Base-by-base conservation (phyloP, 768 basidiomycete genomes). In the Hortiboletus flavorubellus region DNA sequence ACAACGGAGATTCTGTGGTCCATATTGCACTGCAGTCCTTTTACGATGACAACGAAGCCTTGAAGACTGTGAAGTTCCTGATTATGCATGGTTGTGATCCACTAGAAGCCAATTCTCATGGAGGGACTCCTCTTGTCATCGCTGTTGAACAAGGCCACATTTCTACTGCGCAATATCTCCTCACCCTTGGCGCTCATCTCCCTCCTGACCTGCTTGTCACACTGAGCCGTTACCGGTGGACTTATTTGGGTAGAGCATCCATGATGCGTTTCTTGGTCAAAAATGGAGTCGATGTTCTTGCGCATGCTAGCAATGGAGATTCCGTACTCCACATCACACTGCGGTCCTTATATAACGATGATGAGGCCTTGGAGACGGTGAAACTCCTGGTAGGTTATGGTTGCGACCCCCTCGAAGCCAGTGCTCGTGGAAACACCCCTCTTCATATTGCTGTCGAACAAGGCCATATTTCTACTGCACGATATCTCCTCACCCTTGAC, bases 1-100 rank as follows among this genome's bases (percentile, higher is more conserved):
- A 42, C 18, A 2, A 29, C 8, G 37, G 51, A 26, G 29, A 53
- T 5, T 26, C 30, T 21, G 8, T 30, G 10, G 12, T 49, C 8
- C 49, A 49, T 8, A 15, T 18, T 12, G 18, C 31, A 3, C 30
- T 26, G 26, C 26, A 26, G 26, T 26, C 26, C 26, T 21, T 12
- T 0, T 8, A n/a, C 5, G 0, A 1, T 21, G 49, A 21, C 8
- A 4, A 15, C 9, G 12, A 39, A 0, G 29, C 7, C 8, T 6
- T 49, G 18, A 18, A 21, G 4, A 29, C 5, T 12, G n/a, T 40
- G 8, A 30, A 40, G 10, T 12, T 40, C n/a, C 39, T 49, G 30
- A 12, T 49, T 5, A 5, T 4, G 2, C 6, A 41, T 31, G 49
- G 38, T 30, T 40, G 49, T 15, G 18, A 49, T 29, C 49, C 49